Conservation (phyloP, 768 basidiomycete genomes). For the Trametes gibbosa region DNA sequence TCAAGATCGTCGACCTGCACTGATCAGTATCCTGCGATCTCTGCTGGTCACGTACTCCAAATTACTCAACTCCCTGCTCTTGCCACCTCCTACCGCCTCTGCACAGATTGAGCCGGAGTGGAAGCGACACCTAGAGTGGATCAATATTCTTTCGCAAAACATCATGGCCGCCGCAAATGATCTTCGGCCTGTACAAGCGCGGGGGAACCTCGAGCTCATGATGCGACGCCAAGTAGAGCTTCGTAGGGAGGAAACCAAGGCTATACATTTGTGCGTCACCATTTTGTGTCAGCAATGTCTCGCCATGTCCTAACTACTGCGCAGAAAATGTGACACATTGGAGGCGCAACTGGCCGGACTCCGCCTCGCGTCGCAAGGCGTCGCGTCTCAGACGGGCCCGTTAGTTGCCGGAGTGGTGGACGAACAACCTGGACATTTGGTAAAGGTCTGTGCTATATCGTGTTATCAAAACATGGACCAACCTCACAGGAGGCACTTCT, state of each 20-base stretch:
- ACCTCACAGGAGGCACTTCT: not conserved
- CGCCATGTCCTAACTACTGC: not conserved
- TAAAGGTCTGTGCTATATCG: not conserved
- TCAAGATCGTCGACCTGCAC: conserved; percentile 73
- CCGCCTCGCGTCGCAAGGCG: conserved; percentile 28
- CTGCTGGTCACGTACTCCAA: conserved; percentile 78
- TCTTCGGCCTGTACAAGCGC: conserved; percentile 80
- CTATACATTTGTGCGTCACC: conserved; percentile 67
- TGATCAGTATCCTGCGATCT: conserved; percentile 69
- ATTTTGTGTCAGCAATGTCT: too few relatives aligned
- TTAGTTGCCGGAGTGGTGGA: not conserved
- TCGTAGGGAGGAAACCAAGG: conserved; percentile 66
- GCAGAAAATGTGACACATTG: conserved; percentile 70
- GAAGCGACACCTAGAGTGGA: conserved; percentile 77
- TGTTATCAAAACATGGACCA: not conserved
- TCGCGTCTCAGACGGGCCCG: not conserved
- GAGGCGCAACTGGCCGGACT: conserved; percentile 62
- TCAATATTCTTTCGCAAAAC: conserved; percentile 77
- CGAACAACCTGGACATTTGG: not conserved
- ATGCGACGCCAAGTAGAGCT: conserved; percentile 77
- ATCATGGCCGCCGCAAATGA: conserved; percentile 90
- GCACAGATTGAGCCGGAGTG: conserved; percentile 55
- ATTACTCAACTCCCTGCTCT: conserved; percentile 65
- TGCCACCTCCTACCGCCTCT: conserved; percentile 56
- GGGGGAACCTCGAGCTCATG: conserved; percentile 78